Conservation (phyloP, 1,284 basidiomycete genomes). For the Abortiporus biennis region DNA sequence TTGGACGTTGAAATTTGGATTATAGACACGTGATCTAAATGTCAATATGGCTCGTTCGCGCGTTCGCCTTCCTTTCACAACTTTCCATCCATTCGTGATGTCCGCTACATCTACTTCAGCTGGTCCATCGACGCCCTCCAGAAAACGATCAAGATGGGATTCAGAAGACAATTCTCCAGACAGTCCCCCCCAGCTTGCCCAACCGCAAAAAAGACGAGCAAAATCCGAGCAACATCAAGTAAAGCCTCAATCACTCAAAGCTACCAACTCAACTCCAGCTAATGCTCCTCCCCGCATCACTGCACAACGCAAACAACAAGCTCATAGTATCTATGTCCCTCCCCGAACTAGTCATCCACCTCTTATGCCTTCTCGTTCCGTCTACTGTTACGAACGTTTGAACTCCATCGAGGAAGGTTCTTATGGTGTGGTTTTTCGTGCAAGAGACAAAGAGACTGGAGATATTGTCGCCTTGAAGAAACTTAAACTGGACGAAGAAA, state of each 20-base stretch:
- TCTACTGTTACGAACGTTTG: constrained; percentile 87
- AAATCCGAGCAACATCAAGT: constrained; percentile 30
- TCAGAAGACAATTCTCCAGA: constrained; percentile 23
- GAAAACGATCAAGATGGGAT: constrained; percentile 24
- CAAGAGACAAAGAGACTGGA: constrained; percentile 87
- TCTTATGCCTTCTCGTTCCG: constrained; percentile 80
- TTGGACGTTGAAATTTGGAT: constrained; percentile 6
- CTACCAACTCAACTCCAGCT: constrained; percentile 3
- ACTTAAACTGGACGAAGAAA: constrained; percentile 96
- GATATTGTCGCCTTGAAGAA: constrained; percentile 98
- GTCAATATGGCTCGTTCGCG: constrained; percentile 5
- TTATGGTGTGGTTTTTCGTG: constrained; percentile 96
- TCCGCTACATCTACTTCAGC: constrained; percentile 4
- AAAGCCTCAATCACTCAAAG: constrained; percentile 7
- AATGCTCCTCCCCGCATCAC: constrained; percentile 9
- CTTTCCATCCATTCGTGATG: too few relatives aligned
- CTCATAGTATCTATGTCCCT: constrained; percentile 67
- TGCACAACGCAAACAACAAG: constrained; percentile 18
- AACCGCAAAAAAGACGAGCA: constrained; percentile 39
- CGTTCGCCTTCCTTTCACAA: too few relatives aligned
- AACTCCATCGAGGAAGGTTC: constrained; percentile 99
- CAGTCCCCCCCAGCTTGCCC: constrained; percentile 15
- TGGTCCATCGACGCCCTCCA: constrained; percentile 16
- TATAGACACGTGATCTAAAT: background rate
- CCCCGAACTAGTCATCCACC: constrained; percentile 71